These are phyloP conservation scores for Apiospora pterosperma DNA, from an alignment of 2,329 filamentous ascomycete genomes.

Conservation along the genomic window DNA sequence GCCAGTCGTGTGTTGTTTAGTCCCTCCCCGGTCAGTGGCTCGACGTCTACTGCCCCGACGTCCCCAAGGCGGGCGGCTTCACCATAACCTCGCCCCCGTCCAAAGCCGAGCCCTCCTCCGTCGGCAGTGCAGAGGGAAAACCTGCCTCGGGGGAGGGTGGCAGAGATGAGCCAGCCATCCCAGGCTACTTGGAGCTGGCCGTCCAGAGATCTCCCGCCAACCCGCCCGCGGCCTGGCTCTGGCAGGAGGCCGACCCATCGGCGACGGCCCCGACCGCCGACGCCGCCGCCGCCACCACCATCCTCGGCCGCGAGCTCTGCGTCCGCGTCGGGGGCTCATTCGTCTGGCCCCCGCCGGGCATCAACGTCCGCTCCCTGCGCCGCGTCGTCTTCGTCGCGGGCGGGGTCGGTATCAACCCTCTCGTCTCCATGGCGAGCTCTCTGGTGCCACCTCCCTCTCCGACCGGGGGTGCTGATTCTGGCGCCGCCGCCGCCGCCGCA, in stretches of 20 bases:
- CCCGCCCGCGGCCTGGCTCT: slow-evolving; percentile 74
- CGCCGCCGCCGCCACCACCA: slow-evolving; percentile 33
- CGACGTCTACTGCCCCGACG: slow-evolving; percentile 71
- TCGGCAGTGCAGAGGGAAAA: neutral
- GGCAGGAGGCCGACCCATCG: slow-evolving; percentile 41
- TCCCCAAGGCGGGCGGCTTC: slow-evolving; percentile 76
- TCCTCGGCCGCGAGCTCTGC: slow-evolving; percentile 55
- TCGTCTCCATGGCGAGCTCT: slow-evolving; percentile 65
- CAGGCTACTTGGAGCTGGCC: slow-evolving; percentile 68
- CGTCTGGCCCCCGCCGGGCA: slow-evolving; percentile 64
- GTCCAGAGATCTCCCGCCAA: slow-evolving; percentile 70
- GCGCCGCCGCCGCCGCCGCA: slow-evolving; percentile 47
- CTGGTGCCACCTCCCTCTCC: slow-evolving; percentile 25
- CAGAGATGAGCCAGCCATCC: neutral
- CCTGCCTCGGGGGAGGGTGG: neutral
- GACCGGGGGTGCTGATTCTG: no score
- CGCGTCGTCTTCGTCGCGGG: slow-evolving; percentile 74
- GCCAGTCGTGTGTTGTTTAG: slow-evolving; percentile 30
- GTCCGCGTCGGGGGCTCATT: slow-evolving; percentile 81
- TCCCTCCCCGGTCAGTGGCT: slow-evolving; percentile 88
- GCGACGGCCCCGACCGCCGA: no score
- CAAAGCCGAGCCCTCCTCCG: slow-evolving; percentile 34
- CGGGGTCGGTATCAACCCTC: slow-evolving; percentile 78
- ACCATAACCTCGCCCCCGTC: slow-evolving; percentile 78
- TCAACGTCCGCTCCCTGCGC: slow-evolving; percentile 41